phyloP scores from a whole-genome alignment of 2,329 filamentous ascomycete species.

The Penicillium sp. region DNA sequence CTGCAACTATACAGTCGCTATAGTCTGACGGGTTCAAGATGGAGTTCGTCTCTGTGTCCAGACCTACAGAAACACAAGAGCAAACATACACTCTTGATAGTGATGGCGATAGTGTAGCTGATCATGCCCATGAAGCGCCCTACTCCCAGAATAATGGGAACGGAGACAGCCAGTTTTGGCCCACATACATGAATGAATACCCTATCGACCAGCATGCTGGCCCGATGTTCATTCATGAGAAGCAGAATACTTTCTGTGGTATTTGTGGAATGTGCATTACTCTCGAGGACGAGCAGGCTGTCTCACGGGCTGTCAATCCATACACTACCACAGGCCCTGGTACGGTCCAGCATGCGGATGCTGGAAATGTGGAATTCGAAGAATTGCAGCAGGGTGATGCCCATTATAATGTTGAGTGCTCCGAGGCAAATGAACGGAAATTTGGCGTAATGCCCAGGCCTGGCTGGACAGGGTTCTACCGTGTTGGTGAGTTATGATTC shows the following conservation, averaged over 20 bases:
- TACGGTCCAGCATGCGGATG: slow-evolving; percentile 6
- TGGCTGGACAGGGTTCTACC: slow-evolving; percentile 11
- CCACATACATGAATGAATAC: slow-evolving; percentile 3
- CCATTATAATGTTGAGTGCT: neutral
- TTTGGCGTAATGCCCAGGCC: slow-evolving; percentile 9
- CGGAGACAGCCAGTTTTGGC: neutral
- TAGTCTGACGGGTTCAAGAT: neutral
- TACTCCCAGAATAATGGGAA: no score
- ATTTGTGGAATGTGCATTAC: slow-evolving; percentile 11
- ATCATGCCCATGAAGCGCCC: no score
- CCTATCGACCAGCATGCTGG: slow-evolving; percentile 10
- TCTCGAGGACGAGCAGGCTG: slow-evolving; percentile 12
- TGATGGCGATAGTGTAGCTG: no score
- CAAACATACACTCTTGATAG: no score
- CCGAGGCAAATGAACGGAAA: slow-evolving; percentile 1
- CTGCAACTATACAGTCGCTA: neutral
- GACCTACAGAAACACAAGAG: neutral
- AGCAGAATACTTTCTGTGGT: slow-evolving; percentile 8
- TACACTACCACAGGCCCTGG: neutral
- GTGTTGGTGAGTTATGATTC: slow-evolving; percentile 1
- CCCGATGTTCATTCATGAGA: slow-evolving; percentile 6
- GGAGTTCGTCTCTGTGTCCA: neutral
- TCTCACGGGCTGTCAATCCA: neutral
- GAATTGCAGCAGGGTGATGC: neutral
- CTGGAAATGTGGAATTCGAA: slow-evolving; percentile 6